These are phyloP conservation scores for Chenopodium album DNA, from an alignment of 148 eudicot genomes.

Conservation along the genomic window DNA sequence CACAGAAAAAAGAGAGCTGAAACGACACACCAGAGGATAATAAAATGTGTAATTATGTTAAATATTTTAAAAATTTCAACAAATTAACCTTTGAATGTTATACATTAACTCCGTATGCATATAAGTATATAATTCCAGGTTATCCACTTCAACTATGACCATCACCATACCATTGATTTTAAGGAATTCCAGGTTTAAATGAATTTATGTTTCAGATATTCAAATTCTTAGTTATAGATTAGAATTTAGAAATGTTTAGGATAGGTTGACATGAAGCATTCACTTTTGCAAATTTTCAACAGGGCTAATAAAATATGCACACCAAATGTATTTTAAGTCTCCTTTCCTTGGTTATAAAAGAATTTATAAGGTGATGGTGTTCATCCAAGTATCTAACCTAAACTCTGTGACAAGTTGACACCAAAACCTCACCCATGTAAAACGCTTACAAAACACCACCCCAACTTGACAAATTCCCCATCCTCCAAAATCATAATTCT, in stretches of 20 bases:
- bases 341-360: background rate
- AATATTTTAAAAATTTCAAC: background rate
- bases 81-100: background rate
- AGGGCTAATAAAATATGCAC: background rate
- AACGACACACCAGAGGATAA: background rate
- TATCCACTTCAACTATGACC: too few relatives aligned
- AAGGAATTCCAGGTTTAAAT: background rate
- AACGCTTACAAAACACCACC: background rate
- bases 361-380: background rate
- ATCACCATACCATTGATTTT: background rate
- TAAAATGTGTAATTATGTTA: background rate
- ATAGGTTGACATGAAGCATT: background rate
- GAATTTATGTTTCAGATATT: background rate
- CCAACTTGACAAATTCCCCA: background rate
- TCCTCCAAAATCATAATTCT: background rate
- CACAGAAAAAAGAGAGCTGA: background rate
- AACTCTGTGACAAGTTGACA: background rate
- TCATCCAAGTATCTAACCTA: background rate
- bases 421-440: background rate
- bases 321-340: background rate
- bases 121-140: too few relatives aligned
- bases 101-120: too few relatives aligned
- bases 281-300: too few relatives aligned
- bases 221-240: background rate
- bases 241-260: background rate